Base-by-base conservation (phyloP, 2,329 filamentous ascomycete species). In the Hortaea werneckii region DNA sequence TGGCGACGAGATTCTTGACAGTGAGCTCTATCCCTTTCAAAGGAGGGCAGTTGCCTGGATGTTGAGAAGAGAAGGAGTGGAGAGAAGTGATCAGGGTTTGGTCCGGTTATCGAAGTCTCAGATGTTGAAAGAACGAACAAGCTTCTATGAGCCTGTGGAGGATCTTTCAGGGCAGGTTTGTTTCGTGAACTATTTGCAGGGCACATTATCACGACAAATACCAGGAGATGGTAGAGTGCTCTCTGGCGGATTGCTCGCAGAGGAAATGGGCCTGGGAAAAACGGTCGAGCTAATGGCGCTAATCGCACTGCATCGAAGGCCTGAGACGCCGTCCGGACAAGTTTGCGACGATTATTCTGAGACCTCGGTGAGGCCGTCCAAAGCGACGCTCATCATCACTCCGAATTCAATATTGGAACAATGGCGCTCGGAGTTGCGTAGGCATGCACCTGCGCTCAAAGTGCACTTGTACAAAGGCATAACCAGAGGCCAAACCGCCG, bases 261-360 rank as follows among this genome's bases (percentile, higher is more conserved):
- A 90, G 58, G 85, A 90, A 62, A 90, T 90, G 85, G 85, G 85
- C 0, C 68, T 90, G 1, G 85, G 85, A 1, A 90, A 90, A 62
- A 90, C 85, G 0, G 71, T 89, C 3, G 86, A 90, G 65, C 71
- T 86, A 2, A 78, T 88, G 39, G 75, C 81, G 4, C 69, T 90
- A 8, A 77, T 88, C n/a, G 69, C 78, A 6, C 67, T 83, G 26
- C 79, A 90, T 58, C 69, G 62, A 35, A 74, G 76, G 29, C 46
- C 54, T 7, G 52, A 56, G 26, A 37, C 62, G 11, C 60, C 59
- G 43, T 65, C 34, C 34, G 41, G 44, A 11, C 38, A 43, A 12
- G 46, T 57, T 2, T 29, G 51, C 7, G 58, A 78, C 50, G 13
- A 57, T 3, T 69, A 69, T 44, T 69, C 67, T 1, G 65, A 61